These are phyloP conservation scores for Pleurotus cornucopiae DNA, from an alignment of 768 basidiomycete species.

Conservation along the genomic window DNA sequence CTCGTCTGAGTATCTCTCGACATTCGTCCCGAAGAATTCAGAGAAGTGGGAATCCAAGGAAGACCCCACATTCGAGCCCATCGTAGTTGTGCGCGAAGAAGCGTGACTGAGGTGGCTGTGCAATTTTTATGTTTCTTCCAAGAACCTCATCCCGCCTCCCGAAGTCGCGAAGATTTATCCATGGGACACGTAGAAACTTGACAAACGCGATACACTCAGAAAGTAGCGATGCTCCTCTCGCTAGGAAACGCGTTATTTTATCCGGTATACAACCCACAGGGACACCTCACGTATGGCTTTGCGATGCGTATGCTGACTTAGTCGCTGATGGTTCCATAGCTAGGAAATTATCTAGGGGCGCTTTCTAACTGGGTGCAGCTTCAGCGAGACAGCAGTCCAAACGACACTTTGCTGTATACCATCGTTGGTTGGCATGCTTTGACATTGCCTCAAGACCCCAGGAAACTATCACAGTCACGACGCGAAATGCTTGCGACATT, in stretches of 20 bases:
- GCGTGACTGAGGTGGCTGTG: conserved; percentile 26
- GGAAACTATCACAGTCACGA: conserved; percentile 53
- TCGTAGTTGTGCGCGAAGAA: background rate
- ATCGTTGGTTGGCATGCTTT: conserved; percentile 95
- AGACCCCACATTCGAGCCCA: background rate
- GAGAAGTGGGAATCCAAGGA: conserved; percentile 3
- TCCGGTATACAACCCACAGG: conserved; percentile 95
- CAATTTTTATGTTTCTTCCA: conserved; percentile 15
- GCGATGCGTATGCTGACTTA: conserved; percentile 8
- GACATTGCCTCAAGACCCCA: conserved; percentile 85
- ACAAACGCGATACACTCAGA: background rate
- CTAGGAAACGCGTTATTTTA: conserved; percentile 49
- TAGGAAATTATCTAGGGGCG: conserved; percentile 93
- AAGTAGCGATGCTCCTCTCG: background rate
- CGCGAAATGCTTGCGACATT: conserved; percentile 78
- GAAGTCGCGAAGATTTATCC: conserved; percentile 8
- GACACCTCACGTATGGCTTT: conserved; percentile 71
- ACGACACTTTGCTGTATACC: conserved; percentile 73
- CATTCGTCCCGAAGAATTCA: background rate
- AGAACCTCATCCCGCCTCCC: conserved; percentile 8
- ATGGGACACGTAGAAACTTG: background rate
- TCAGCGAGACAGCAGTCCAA: conserved; percentile 53
- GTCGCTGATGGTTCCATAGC: conserved; percentile 33
- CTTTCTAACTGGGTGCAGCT: conserved; percentile 85
- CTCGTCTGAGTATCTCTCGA: conserved; percentile 11